Evolutionary conservation across 2,329 filamentous ascomycete species (phyloP).

Genomic region (Cercospora canescens): DNA sequence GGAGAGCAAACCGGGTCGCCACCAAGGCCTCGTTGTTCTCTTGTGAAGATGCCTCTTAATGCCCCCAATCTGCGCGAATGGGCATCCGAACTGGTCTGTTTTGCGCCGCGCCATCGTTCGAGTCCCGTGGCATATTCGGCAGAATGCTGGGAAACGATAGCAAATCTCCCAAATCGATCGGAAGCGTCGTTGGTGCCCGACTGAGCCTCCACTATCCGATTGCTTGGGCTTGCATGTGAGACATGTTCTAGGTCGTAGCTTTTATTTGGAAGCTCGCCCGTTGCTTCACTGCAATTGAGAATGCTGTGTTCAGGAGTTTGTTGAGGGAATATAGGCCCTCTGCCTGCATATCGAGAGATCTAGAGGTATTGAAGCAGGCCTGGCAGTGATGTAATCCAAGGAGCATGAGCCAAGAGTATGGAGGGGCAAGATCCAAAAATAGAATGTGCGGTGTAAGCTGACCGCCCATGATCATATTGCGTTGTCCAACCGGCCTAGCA

Average conservation of each 20-base stretch:
- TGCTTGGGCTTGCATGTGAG: not conserved
- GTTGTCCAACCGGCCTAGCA: accelerated
- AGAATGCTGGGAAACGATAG: not conserved
- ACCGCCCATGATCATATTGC: not conserved
- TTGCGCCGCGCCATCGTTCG: not conserved
- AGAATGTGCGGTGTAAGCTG: not conserved
- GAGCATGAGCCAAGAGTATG: not conserved
- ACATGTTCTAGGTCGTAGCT: not conserved
- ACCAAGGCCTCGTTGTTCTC: not conserved
- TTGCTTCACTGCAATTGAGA: not conserved
- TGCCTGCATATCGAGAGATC: not conserved
- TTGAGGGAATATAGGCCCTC: not conserved
- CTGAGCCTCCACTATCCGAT: slow-evolving; percentile 12
- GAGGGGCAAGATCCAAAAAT: not conserved
- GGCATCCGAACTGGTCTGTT: not conserved
- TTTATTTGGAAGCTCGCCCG: not conserved
- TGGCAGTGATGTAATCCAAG: not conserved
- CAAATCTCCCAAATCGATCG: not conserved
- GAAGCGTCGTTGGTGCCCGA: slow-evolving; percentile 10
- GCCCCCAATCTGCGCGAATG: not conserved
- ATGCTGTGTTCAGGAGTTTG: not conserved
- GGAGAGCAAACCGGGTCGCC: slow-evolving; percentile 4
- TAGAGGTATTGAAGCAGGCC: not conserved
- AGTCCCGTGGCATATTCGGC: slow-evolving; percentile 7
- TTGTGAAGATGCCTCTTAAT: not conserved